Percentiles rank a stretch among this genome's conserved stretches.
phyloP scores from a whole-genome alignment of 1,139 yeast species.

The Pichia sp. region DNA sequence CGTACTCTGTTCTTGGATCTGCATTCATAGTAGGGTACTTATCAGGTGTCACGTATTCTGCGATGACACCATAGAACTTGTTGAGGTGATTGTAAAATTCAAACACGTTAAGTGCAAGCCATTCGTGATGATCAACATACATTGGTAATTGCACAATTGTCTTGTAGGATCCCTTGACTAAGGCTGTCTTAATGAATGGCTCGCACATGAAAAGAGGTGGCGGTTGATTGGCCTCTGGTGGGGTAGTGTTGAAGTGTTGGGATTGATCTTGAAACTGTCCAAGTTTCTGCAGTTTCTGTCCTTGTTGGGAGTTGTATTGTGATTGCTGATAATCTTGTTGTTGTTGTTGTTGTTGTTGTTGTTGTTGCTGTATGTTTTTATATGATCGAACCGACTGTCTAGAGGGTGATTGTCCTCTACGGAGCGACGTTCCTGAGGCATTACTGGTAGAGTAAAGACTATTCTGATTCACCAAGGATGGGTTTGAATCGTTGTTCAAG shows the following conservation, averaged over 20 bases:
- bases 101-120: conserved; percentile 91
- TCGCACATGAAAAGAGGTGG: conserved; percentile 76
- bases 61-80: conserved; percentile 80
- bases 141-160: conserved; percentile 94
- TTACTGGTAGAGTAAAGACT: conserved; percentile 29
- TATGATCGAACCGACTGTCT: conserved; percentile 26
- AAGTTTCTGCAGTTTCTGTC: conserved; percentile 3
- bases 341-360: conserved; percentile 29
- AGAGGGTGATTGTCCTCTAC: conserved; percentile 29
- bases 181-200: conserved; percentile 88
- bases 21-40: conserved; percentile 93
- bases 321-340: conserved; percentile 29
- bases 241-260: neutral
- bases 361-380: conserved; percentile 19
- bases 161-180: conserved; percentile 95
- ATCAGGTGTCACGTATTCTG: conserved; percentile 86
- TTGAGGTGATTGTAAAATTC: conserved; percentile 82
- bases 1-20: conserved; percentile 83
- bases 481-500: conserved; percentile 22
- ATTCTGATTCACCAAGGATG: conserved; percentile 15
- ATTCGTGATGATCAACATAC: conserved; percentile 89
- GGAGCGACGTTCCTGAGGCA: conserved; percentile 28
- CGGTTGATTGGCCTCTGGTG: conserved; percentile 19
- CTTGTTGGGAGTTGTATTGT: conserved; percentile 28
- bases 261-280: conserved; percentile 7